Base-by-base conservation (phyloP, 345 rosid species). In the Arabis alpina region DNA sequence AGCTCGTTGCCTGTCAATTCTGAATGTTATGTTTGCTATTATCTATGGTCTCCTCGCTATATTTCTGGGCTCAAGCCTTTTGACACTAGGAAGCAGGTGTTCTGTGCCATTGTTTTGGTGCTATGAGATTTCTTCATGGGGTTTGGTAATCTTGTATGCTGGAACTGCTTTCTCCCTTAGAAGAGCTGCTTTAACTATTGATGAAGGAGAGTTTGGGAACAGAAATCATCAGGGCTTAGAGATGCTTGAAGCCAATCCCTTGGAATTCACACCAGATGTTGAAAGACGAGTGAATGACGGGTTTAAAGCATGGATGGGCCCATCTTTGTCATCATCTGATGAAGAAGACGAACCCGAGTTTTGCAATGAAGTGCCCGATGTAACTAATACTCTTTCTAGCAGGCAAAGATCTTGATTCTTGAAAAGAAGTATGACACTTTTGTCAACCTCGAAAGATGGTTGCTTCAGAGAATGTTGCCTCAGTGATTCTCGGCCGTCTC, bases 91-190 rank as follows among this genome's bases (percentile, higher is more conserved):
- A 54, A 93, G 96, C 77, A 89, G 88, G 78, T 93, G 97, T 65
- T 89, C 96, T 3, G 52, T 82, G 66, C 91, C 97, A 53, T 76
- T 93, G 76, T 93, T 91, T 80, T 93, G 98, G 97, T 93, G 96
- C 86, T 89, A 93, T 42, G 97, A 93, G 84, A 80, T 91, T 53
- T 81, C 90, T 27, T 80, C 87, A 4, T 93, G 96, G 96, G 95
- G 96, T 27, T 82, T 93, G 3, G 91, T 91, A 40, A 36, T 83
- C 74, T 75, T 91, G 57, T 89, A 86, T 37, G 84, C 79, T 2
- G 98, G 95, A 70, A 85, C 93, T 14, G 90, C 96, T 51, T 81
- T 86, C 69, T 82, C 77, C 59, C 79, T 93, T 37, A 85, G 88
- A 77, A 89, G 81, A 81, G 86, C 90, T 8, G 89, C 93, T 25